phyloP scores from a whole-genome alignment of 73 alveolate genomes.

The Symbiodinium natans region DNA sequence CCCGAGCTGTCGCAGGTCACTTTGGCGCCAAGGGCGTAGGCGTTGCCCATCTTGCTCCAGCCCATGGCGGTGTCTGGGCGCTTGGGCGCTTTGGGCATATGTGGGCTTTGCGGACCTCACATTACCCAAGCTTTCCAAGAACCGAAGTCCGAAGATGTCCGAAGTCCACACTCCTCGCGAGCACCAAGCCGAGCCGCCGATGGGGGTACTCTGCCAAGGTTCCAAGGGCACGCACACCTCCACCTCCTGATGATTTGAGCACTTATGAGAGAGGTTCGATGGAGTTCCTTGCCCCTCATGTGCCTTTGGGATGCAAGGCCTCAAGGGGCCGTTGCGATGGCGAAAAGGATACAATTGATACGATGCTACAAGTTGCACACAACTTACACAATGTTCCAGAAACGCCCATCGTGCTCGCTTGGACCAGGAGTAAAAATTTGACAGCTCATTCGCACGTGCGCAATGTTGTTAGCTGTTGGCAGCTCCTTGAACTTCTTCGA shows the following conservation, averaged over 20 bases:
- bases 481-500: constrained; percentile 27
- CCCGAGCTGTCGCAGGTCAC: constrained; percentile 24
- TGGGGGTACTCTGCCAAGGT: constrained; percentile 43
- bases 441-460: no score
- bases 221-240: constrained; percentile 70
- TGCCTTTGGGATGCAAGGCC: no score
- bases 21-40: constrained; percentile 24
- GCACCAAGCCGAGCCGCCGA: neutral
- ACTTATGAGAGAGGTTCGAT: no score
- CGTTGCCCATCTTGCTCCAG: constrained; percentile 84
- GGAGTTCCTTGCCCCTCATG: no score
- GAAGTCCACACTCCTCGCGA: neutral
- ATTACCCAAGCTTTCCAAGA: neutral
- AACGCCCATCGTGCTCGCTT: no score
- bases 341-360: no score
- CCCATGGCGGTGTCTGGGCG: constrained; percentile 33
- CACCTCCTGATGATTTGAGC: constrained; percentile 20
- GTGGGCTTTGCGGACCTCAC: neutral
- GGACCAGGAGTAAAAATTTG: no score
- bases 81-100: no score
- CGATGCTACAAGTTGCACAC: no score
- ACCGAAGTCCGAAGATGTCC: neutral
- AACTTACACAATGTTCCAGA: no score
- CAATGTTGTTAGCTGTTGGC: no score
- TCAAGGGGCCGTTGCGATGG: no score